These are phyloP conservation scores for Alisma plantagoaquatica DNA, from an alignment of 106 monocot genomes.

Conservation along the genomic window DNA sequence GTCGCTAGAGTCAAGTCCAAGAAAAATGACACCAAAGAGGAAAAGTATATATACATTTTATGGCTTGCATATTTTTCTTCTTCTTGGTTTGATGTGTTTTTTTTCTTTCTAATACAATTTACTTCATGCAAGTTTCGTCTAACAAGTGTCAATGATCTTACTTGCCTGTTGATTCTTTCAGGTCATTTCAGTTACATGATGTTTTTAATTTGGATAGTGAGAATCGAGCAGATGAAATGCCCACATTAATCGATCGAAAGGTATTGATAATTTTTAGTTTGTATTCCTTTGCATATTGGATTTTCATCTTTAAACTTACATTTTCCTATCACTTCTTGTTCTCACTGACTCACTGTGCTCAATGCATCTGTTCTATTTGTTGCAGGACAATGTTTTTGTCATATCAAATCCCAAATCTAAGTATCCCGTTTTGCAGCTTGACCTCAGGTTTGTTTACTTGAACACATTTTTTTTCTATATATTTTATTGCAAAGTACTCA, in stretches of 20 bases:
- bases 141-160: neutral
- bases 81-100: neutral
- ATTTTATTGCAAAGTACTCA: neutral
- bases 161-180: slow-evolving; percentile 6
- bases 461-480: neutral
- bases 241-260: slow-evolving; percentile 88
- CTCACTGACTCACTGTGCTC: too few relatives aligned
- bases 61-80: neutral
- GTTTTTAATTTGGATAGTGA: slow-evolving; percentile 78
- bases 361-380: slow-evolving; percentile 1
- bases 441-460: slow-evolving; percentile 43
- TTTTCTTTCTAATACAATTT: neutral
- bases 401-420: slow-evolving; percentile 96
- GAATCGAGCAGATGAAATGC: too few relatives aligned
- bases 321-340: too few relatives aligned
- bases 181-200: slow-evolving; percentile 83
- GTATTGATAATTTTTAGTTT: slow-evolving; percentile 17
- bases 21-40: slow-evolving; percentile 93
- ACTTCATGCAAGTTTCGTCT: neutral
- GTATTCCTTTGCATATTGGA: neutral
- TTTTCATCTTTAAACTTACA: too few relatives aligned
- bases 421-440: slow-evolving; percentile 87
- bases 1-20: slow-evolving; percentile 79
- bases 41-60: slow-evolving; percentile 43
- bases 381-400: slow-evolving; percentile 88